Evolutionary conservation across 306 rosid genomes (phyloP).

Genomic region (cucumber (Cucumis sativus)): DNA sequence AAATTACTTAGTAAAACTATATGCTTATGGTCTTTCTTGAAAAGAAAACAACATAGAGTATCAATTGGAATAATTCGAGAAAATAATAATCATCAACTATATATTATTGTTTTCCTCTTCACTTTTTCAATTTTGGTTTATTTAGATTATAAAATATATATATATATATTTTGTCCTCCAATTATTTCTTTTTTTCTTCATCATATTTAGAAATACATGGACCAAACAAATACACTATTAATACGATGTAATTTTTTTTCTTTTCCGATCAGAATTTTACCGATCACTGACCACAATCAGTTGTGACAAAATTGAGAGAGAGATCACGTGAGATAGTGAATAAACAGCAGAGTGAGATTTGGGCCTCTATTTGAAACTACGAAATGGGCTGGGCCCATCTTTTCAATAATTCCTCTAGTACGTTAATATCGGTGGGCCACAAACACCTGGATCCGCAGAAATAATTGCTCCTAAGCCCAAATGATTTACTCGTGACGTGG

Average conservation of each 20-base stretch:
- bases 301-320: conserved; percentile 6
- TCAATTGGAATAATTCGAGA: not conserved
- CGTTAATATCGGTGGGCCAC: not conserved
- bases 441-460: not conserved
- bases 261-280: not conserved
- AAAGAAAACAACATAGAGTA: too few species aligned
- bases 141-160: too few species aligned
- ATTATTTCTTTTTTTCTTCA: too few species aligned
- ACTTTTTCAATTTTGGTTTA: too few species aligned
- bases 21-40: not conserved
- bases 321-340: not conserved
- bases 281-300: not conserved
- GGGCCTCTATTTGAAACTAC: not conserved
- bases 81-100: not conserved
- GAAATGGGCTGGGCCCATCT: conserved; percentile 6
- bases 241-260: not conserved
- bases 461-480: not conserved
- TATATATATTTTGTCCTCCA: too few species aligned
- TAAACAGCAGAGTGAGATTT: not conserved
- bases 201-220: too few species aligned
- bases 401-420: not conserved
- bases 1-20: not conserved
- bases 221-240: too few species aligned
- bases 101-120: too few species aligned
- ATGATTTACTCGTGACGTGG: not conserved